Evolutionary conservation across 2,329 filamentous ascomycete species (phyloP), one percentile per base, ranked within the genome.

Genomic region (Aphanocladium album): DNA sequence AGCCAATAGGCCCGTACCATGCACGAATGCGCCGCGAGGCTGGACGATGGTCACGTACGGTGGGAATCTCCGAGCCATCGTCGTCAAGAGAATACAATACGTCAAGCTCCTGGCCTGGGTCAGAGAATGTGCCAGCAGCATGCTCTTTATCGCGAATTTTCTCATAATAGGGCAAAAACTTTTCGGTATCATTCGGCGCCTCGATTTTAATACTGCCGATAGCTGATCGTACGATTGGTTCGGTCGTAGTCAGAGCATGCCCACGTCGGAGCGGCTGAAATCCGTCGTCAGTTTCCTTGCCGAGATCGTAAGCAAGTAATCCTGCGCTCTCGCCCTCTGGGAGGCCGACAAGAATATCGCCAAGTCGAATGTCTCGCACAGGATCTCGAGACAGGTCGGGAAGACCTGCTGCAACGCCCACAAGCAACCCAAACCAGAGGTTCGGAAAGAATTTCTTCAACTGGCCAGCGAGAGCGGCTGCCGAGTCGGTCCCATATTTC

Each of bases 321-420:
- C 64, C 72, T 0, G 71, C 60, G 14, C 62, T 66, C 0, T 72
- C 66, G 0, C 66, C 64, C 0, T 67, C 57, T 0, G 68, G 62
- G 2, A 73, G 52, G 7, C 64, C 70, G 1, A 77, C 70, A 5
- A 77, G 67, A 0, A 76, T 66, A 63, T 76, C 72, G 1, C 73
- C 74, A n/a, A 76, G 67, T 2, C 74, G 70, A 16, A 76, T 76
- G 61, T 76, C 73, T 2, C 65, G 64, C 2, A 67, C 64, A 0
- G 72, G 70, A 1, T 1, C 52, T 39, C 52, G 35, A 1, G 45
- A 1, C 71, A 68, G 14, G n/a, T n/a, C n/a, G n/a, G n/a, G n/a
- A n/a, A n/a, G n/a, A n/a, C n/a, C n/a, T n/a, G n/a, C n/a, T n/a
- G 71, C 72, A 21, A 75, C 67, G 37, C 72, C 73, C 7, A 75